Conservation (phyloP, 495 filamentous ascomycete species). For the Hyaloscypha bicolor region DNA sequence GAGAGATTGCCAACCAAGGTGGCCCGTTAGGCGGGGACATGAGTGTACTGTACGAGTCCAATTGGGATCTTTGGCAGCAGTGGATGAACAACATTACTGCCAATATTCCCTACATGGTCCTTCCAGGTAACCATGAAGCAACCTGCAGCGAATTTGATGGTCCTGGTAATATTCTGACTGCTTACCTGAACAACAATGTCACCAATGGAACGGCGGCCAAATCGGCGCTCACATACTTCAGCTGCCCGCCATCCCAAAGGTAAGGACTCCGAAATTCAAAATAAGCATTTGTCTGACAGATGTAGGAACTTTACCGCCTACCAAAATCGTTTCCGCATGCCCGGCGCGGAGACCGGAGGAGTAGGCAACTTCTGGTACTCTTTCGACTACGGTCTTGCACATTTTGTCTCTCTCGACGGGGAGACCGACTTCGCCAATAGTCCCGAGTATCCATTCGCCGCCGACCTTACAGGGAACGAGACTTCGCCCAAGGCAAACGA, state of each 20-base stretch:
- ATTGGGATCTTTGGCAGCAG: conserved; percentile 56
- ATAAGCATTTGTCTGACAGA: conserved; percentile 4
- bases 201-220: conserved; percentile 35
- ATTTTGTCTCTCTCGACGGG: conserved; percentile 52
- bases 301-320: conserved; percentile 40
- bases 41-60: conserved; percentile 53
- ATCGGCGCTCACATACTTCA: conserved; percentile 48
- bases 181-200: conserved; percentile 45
- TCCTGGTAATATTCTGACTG: conserved; percentile 46
- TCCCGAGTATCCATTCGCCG: conserved; percentile 43
- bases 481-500: conserved; percentile 42
- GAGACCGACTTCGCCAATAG: conserved; percentile 48
- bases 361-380: conserved; percentile 61
- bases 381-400: conserved; percentile 58
- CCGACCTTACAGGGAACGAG: conserved; percentile 44
- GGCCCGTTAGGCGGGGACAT: conserved; percentile 51
- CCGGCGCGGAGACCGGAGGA: conserved; percentile 41
- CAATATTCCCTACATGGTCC: conserved; percentile 39
- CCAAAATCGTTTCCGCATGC: conserved; percentile 51
- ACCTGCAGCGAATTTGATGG: conserved; percentile 50
- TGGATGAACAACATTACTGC: conserved; percentile 38
- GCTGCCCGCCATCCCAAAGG: conserved; percentile 42
- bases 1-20: conserved; percentile 52
- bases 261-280: conserved; percentile 15
- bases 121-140: conserved; percentile 44